Percentiles rank a stretch among this genome's conserved stretches.
Conservation (phyloP, 1,284 basidiomycete genomes). For the Hypsizygus ulmarius region DNA sequence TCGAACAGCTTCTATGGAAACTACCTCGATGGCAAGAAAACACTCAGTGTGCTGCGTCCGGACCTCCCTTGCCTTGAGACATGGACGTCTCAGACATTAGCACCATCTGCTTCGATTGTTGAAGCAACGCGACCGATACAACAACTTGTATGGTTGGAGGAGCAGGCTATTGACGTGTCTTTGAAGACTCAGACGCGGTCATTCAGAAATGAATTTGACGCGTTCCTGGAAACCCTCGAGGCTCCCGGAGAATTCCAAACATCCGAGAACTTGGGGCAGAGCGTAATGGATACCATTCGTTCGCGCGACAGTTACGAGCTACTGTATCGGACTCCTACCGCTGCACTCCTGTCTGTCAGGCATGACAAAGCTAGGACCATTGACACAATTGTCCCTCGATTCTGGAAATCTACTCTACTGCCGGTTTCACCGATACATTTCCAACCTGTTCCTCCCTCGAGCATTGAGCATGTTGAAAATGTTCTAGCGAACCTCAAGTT, state of each 20-base stretch:
- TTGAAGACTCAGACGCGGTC: slow-evolving; percentile 31
- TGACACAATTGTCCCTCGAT: slow-evolving; percentile 53
- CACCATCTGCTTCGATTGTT: slow-evolving; percentile 24
- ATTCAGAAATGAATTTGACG: slow-evolving; percentile 17
- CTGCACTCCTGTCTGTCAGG: slow-evolving; percentile 47
- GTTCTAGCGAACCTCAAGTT: slow-evolving; percentile 54
- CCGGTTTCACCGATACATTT: slow-evolving; percentile 44
- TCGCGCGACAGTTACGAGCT: slow-evolving; percentile 26
- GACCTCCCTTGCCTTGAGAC: slow-evolving; percentile 23
- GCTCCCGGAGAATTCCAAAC: slow-evolving; percentile 16
- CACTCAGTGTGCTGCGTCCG: slow-evolving; percentile 48
- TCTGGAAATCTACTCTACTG: slow-evolving; percentile 59
- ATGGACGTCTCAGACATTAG: slow-evolving; percentile 14
- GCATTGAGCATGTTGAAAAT: slow-evolving; percentile 46
- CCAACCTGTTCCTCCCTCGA: slow-evolving; percentile 50
- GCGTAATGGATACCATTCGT: slow-evolving; percentile 28
- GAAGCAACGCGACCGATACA: slow-evolving; percentile 24
- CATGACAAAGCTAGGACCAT: slow-evolving; percentile 34
- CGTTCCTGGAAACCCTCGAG: slow-evolving; percentile 21
- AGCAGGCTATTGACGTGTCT: slow-evolving; percentile 45
- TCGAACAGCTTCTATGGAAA: slow-evolving; percentile 52
- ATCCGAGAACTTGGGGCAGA: slow-evolving; percentile 22
- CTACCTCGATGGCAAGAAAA: slow-evolving; percentile 37
- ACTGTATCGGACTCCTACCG: slow-evolving; percentile 39
- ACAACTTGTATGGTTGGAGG: slow-evolving; percentile 63